A percentile compares a stretch with the other conserved stretches of the same genome.
Evolutionary conservation across 805 yeast genomes (phyloP).

Genomic region (Kodamaea jinghongensis): DNA sequence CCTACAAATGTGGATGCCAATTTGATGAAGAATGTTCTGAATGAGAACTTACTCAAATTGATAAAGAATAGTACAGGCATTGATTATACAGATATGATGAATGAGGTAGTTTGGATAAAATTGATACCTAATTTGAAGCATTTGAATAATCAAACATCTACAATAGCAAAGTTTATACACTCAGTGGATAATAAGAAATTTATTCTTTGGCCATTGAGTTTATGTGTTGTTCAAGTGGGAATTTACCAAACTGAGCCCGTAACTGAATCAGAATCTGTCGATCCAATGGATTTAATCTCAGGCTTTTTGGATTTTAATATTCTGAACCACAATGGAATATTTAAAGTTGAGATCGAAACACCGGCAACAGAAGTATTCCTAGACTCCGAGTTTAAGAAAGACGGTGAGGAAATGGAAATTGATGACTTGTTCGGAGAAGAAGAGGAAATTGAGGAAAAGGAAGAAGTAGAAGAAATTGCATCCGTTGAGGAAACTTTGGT

Average conservation of each 20-base stretch:
- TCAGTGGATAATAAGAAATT: constrained; percentile 52
- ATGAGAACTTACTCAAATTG: constrained; percentile 28
- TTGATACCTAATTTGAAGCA: constrained; percentile 67
- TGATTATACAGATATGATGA: constrained; percentile 17
- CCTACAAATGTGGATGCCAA: constrained; percentile 21
- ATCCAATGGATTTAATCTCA: constrained; percentile 34
- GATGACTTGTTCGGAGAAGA: constrained; percentile 33
- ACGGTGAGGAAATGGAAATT: constrained; percentile 23
- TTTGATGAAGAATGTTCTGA: constrained; percentile 20
- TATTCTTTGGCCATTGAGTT: constrained; percentile 69
- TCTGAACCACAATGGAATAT: constrained; percentile 14
- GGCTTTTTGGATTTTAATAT: constrained; percentile 36
- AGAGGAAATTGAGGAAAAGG: constrained; percentile 7
- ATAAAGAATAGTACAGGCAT: constrained; percentile 36
- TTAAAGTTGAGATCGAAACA: background rate
- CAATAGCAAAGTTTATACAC: constrained; percentile 55
- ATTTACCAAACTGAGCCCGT: constrained; percentile 13
- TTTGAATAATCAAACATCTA: constrained; percentile 65
- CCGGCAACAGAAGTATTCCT: background rate
- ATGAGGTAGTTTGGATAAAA: constrained; percentile 56
- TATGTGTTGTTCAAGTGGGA: constrained; percentile 60
- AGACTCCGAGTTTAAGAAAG: constrained; percentile 7
- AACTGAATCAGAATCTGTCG: constrained; percentile 11
- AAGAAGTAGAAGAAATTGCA: constrained; percentile 5
- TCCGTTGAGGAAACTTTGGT: constrained; percentile 10